phyloP scores from a whole-genome alignment of 495 filamentous ascomycete genomes.

The Tuber melanosporum region DNA sequence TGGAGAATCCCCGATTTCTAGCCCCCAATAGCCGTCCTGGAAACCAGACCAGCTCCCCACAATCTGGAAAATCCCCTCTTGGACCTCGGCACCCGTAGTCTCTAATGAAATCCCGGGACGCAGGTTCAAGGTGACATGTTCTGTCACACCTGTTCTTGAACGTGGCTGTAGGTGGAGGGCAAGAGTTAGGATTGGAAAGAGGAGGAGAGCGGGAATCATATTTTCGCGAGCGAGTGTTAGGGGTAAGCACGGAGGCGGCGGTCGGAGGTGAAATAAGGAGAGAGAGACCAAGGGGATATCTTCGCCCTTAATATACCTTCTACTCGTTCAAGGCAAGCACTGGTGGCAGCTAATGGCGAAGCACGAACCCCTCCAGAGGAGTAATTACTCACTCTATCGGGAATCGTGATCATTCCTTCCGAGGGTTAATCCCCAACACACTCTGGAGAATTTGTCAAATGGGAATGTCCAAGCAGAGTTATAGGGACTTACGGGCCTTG shows the following conservation, averaged over 20 bases:
- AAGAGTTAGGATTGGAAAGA: neutral
- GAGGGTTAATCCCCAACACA: neutral
- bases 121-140: neutral
- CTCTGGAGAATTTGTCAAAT: neutral
- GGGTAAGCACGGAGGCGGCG: neutral
- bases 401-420: neutral
- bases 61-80: neutral
- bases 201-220: neutral
- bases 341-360: neutral
- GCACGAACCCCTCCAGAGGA: neutral
- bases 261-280: neutral
- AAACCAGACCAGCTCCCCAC: neutral
- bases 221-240: neutral
- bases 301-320: neutral
- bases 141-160: neutral
- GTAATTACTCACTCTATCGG: neutral
- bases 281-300: neutral
- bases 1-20: neutral
- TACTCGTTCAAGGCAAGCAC: neutral
- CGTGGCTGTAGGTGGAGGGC: neutral
- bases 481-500: neutral
- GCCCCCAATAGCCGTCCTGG: neutral
- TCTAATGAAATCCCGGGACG: neutral
- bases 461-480: neutral
- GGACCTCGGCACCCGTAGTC: neutral